These are phyloP conservation scores for Daldinia bambusicola DNA, from an alignment of 495 filamentous ascomycete genomes.

Conservation along the genomic window DNA sequence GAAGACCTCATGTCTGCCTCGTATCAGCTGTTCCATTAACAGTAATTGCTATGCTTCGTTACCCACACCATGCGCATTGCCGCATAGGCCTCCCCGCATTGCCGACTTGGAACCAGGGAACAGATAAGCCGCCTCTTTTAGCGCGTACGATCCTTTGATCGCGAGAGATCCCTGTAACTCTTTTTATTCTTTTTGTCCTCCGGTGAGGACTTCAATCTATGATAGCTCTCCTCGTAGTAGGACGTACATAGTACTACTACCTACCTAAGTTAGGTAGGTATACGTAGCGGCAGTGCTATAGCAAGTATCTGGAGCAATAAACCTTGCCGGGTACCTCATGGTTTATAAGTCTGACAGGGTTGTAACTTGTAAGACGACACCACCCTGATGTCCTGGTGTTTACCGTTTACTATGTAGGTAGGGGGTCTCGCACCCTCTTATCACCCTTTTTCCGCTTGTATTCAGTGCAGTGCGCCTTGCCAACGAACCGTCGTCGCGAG, in stretches of 20 bases:
- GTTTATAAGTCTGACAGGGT: slow-evolving; percentile 27
- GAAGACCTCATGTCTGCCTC: slow-evolving; percentile 19
- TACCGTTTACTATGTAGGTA: slow-evolving; percentile 29
- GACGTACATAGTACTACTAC: slow-evolving; percentile 3
- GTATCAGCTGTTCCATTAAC: slow-evolving; percentile 39
- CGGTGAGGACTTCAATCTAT: slow-evolving; percentile 29
- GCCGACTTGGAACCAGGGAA: slow-evolving; percentile 31
- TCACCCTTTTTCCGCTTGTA: slow-evolving; percentile 45
- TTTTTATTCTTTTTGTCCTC: slow-evolving; percentile 2
- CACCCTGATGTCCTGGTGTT: slow-evolving; percentile 13
- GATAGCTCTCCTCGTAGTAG: slow-evolving; percentile 21
- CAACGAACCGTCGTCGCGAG: slow-evolving; percentile 24
- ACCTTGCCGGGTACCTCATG: slow-evolving; percentile 15
- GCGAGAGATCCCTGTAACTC: slow-evolving; percentile 18
- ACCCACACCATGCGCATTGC: slow-evolving; percentile 33
- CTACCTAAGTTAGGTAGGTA: neutral
- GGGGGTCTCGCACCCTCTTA: slow-evolving; percentile 35
- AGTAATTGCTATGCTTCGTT: slow-evolving; percentile 22
- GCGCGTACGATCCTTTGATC: slow-evolving; percentile 5
- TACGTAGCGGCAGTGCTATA: too few relatives aligned
- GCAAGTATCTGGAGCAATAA: neutral
- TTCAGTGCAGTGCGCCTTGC: slow-evolving; percentile 37
- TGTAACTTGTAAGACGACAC: slow-evolving; percentile 12
- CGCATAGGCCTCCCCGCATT: slow-evolving; percentile 41
- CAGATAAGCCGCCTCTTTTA: slow-evolving; percentile 11